These are phyloP conservation scores for Pleurotus giganteus DNA, from an alignment of 768 basidiomycete genomes.

Conservation along the genomic window DNA sequence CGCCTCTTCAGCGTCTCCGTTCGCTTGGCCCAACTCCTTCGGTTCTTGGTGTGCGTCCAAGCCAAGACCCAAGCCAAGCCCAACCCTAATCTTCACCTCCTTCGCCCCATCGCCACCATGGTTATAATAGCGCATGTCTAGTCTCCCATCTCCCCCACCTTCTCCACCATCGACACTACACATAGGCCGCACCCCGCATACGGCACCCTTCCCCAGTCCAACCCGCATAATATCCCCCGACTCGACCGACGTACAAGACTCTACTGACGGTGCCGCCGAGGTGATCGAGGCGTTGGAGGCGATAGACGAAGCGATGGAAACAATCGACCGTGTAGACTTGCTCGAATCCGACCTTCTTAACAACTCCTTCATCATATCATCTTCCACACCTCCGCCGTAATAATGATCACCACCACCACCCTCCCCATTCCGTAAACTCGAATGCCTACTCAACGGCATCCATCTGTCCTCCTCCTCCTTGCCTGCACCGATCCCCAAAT, in stretches of 20 bases:
- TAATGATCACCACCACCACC: neutral
- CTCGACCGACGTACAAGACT: neutral
- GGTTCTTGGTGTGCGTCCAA: constrained; percentile 11
- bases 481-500: neutral
- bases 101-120: neutral
- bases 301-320: neutral
- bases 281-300: neutral
- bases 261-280: neutral
- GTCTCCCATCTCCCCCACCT: neutral
- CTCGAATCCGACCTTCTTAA: constrained; percentile 1
- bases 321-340: neutral
- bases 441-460: neutral
- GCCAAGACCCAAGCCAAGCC: neutral
- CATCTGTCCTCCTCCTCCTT: neutral
- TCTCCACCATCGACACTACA: neutral
- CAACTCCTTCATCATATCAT: neutral
- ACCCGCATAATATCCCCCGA: neutral
- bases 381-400: neutral
- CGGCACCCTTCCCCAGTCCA: neutral
- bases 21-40: constrained; percentile 8
- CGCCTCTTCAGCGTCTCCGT: constrained; percentile 2
- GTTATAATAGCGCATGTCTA: neutral
- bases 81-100: neutral
- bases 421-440: neutral
- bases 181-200: constrained; percentile 6